Evolutionary conservation across 495 filamentous ascomycete genomes (phyloP), one percentile per base, ranked within the genome.

Genomic region (Hypoxylon rickii): DNA sequence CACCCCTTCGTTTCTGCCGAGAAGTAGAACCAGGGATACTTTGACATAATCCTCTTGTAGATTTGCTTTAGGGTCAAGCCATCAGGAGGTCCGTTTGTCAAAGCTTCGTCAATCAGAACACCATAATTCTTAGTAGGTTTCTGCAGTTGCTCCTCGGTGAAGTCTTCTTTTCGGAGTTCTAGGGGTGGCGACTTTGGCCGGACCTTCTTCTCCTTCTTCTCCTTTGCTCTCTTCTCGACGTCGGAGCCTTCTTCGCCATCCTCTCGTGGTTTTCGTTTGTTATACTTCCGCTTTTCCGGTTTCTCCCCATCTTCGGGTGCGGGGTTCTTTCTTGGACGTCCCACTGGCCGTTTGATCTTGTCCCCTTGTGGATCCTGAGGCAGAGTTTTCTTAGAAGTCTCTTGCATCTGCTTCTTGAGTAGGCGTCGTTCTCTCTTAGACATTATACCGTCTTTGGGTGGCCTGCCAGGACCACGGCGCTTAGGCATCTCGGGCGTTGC

Each of bases 371-470:
- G 69, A 3, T 68, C 66, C 29, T 69, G 74, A 3, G 77, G 74
- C 24, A 71, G 41, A 39, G 69, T 75, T 63, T 78, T 73, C 66
- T 76, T 79, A 15, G 73, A 74, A 15, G 70, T 65, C 52, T 79
- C 75, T 58, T 74, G 70, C 32, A 73, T 81, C 54, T 86, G 82
- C 63, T 86, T 86, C 61, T 86, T 84, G 48, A 86, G 76, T 54
- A 86, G 71, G 52, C 81, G 79, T 55, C 86, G 77, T 69, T 90
- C 89, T 31, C 90, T 82, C 74, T 96, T 96, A 6, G 91, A 96
- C 83, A 95, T 92, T 66, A 94, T 84, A 5, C 92, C 92, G 69
- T 96, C 88, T 77, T 96, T 96, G 7, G 92, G 92, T 37, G 92
- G 92, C 45, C 92, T 76, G 24, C 92, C 92, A 37, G 92, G 92